Base-by-base conservation (phyloP, 169 alveolate species). In the Perkinsus marinus region DNA sequence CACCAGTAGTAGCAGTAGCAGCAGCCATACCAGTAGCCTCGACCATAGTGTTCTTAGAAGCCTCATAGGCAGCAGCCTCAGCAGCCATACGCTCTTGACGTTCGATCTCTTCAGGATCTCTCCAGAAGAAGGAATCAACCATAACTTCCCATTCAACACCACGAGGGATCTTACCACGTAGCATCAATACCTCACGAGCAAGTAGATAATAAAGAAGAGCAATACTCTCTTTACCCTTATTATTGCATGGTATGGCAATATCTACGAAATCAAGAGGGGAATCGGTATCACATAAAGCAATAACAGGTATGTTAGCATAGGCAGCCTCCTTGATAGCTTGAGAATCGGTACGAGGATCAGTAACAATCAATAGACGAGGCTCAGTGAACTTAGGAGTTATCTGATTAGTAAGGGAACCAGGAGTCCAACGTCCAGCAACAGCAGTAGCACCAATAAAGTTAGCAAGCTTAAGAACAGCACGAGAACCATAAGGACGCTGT, bases 351-450 rank as follows among this genome's bases (percentile, higher is more conserved):
- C 99, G 97, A 57, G 99, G 99, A 94, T 99, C 99, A 43, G 99
- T 98, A 79, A 99, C 99, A 91, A 99, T 98, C 96, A 98, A 95
- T 46, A 99, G 97, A 92, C 99, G 96, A 39, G 99, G 99, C 96
- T 99, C 99, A 93, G 95, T 94, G 96, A 97, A 99, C 96, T 98
- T 97, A 95, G 98, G 98, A 37, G 99, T 98, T 93, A 97, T 98
- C 95, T 98, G 99, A 95, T 99, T 99, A 68, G 99, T 99, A 91
- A 99, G 95, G 93, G 99, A 98, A 68, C 99, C 99, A 30, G 99
- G 99, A 37, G 99, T 98, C 99, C 99, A 99, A 93, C 99, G 97
- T 39, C 99, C 98, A 0, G 99, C 99, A 93, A 97, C 94, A 34
- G 99, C 97, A 94, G 97, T 98, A 89, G 99, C 98, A n/a, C 99